Conservation (phyloP, 208 protist species). For the Leishmania arabica region DNA sequence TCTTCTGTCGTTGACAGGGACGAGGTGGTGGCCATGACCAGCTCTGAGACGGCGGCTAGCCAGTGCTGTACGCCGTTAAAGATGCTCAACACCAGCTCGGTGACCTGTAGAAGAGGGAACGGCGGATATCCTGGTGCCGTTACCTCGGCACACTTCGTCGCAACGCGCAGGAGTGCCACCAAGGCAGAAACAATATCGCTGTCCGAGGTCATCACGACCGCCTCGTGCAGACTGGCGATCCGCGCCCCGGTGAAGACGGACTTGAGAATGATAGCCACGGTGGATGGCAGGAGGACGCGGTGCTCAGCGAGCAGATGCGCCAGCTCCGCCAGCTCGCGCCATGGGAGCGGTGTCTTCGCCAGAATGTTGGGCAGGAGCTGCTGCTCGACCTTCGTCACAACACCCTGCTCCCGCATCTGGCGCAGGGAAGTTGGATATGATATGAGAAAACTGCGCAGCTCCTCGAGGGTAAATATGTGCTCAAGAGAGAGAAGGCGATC, state of each 20-base stretch:
- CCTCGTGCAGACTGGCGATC: conserved; percentile 7
- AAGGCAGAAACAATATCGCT: conserved; percentile 7
- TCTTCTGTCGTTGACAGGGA: background rate
- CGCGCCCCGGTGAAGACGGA: conserved; percentile 30
- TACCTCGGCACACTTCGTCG: background rate
- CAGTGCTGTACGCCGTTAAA: conserved; percentile 17
- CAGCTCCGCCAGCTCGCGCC: conserved; percentile 34
- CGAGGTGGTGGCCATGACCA: background rate
- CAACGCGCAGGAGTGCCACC: conserved; percentile 1
- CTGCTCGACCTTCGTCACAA: conserved; percentile 51
- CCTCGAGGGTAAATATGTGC: conserved; percentile 46
- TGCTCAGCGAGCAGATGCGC: conserved; percentile 44
- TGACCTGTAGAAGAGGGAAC: conserved; percentile 7
- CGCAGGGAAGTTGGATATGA: conserved; percentile 56
- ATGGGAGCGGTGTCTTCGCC: conserved; percentile 5
- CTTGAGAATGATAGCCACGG: conserved; percentile 22
- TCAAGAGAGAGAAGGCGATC: conserved; percentile 68
- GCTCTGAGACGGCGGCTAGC: conserved; percentile 16
- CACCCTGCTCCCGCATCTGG: conserved; percentile 35
- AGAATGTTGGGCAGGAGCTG: conserved; percentile 42
- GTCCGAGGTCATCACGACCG: background rate
- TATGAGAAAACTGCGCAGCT: conserved; percentile 56
- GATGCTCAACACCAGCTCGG: conserved; percentile 16
- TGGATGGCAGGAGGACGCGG: conserved; percentile 34
- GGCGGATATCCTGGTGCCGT: background rate